Evolutionary conservation across 208 protist genomes (phyloP).

Genomic region (Spongospora subterranea): DNA sequence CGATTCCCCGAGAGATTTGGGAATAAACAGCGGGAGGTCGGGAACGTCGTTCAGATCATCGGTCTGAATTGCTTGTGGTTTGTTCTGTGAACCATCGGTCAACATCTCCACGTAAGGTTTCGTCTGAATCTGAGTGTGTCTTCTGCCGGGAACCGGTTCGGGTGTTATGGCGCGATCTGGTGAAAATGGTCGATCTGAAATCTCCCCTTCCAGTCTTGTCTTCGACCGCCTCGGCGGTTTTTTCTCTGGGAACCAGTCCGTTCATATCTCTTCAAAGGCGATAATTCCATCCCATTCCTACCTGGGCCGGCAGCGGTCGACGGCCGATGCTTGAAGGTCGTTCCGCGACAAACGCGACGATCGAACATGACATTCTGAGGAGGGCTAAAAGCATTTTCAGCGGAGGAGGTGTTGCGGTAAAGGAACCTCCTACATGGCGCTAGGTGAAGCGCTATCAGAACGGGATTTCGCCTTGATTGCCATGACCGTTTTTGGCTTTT

Average conservation of each 20-base stretch:
- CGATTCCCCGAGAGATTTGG: slow-evolving; percentile 88
- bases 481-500: too few relatives aligned
- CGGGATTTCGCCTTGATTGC: too few relatives aligned
- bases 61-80: slow-evolving; percentile 88
- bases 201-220: slow-evolving; percentile 73
- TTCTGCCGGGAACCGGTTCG: slow-evolving; percentile 80
- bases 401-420: not conserved
- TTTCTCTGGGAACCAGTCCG: too few relatives aligned
- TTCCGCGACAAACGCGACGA: slow-evolving; percentile 90
- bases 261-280: not conserved
- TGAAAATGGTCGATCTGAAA: slow-evolving; percentile 69
- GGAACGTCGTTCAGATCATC: slow-evolving; percentile 91
- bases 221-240: slow-evolving; percentile 30
- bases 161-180: slow-evolving; percentile 66
- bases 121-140: slow-evolving; percentile 89
- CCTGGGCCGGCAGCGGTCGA: not conserved
- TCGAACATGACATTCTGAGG: slow-evolving; percentile 90
- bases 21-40: slow-evolving; percentile 87
- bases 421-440: too few relatives aligned
- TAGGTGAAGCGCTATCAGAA: too few relatives aligned
- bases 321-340: slow-evolving; percentile 80
- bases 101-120: slow-evolving; percentile 93
- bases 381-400: not conserved
- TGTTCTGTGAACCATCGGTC: slow-evolving; percentile 81
- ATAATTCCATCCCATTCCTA: not conserved